A percentile compares a stretch with the other conserved stretches of the same genome.
Conservation (phyloP, 495 filamentous ascomycete genomes). For the Penicillium mononematosum region DNA sequence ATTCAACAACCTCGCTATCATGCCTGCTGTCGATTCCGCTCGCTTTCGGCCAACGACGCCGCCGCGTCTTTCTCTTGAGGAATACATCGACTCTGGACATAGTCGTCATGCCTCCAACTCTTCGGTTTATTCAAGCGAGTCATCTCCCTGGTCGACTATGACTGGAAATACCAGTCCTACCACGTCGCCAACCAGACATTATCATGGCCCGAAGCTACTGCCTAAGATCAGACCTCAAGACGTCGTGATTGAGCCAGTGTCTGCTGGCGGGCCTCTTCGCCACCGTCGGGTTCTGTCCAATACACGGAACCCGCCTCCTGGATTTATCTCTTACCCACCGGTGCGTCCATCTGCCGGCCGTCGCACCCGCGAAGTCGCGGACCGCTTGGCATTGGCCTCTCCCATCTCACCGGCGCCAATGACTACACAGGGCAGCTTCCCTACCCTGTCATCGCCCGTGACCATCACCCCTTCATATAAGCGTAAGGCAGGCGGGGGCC, state of each 20-base stretch:
- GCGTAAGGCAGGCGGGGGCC: constrained; percentile 45
- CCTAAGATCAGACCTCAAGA: constrained; percentile 88
- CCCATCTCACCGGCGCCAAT: constrained; percentile 48
- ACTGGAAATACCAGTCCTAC: constrained; percentile 72
- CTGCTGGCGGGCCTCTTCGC: constrained; percentile 40
- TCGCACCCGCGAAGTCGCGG: constrained; percentile 63
- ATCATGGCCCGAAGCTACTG: constrained; percentile 77
- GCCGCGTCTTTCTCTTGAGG: constrained; percentile 36
- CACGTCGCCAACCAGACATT: constrained; percentile 66
- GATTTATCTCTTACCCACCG: constrained; percentile 43
- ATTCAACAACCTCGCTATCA: constrained; percentile 23
- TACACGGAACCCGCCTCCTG: constrained; percentile 50
- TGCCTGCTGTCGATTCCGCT: constrained; percentile 48
- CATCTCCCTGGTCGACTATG: constrained; percentile 74
- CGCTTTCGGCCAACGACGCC: constrained; percentile 51
- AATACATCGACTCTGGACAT: constrained; percentile 35
- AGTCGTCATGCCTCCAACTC: constrained; percentile 48
- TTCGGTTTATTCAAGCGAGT: constrained; percentile 61
- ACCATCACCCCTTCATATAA: constrained; percentile 53
- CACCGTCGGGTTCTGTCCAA: constrained; percentile 58
- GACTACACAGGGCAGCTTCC: constrained; percentile 34
- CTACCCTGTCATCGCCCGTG: constrained; percentile 61
- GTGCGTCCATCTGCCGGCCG: constrained; percentile 48
- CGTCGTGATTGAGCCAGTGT: constrained; percentile 63
- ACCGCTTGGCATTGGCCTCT: constrained; percentile 54